Percentiles rank a stretch among this genome's conserved stretches.
phyloP scores from a whole-genome alignment of 352 stramenopile species.

The Pythium sukuiense region DNA sequence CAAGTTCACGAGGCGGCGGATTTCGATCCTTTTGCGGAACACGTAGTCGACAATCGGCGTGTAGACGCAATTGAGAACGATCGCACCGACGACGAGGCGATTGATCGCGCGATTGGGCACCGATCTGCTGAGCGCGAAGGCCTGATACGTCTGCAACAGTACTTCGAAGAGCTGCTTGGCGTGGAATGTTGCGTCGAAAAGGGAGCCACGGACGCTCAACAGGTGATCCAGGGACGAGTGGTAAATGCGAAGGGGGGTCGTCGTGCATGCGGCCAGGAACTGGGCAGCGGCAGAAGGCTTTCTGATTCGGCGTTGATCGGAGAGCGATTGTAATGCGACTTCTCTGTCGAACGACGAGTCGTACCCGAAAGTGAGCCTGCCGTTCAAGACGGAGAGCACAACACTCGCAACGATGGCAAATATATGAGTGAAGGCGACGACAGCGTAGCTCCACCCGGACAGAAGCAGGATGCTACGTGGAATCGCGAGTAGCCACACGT shows the following conservation, averaged over 20 bases:
- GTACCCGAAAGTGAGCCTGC: slow-evolving; percentile 10
- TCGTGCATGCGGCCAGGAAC: background rate
- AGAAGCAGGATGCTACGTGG: background rate
- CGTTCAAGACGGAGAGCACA: background rate
- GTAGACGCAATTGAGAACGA: slow-evolving; percentile 22
- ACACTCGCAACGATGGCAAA: background rate
- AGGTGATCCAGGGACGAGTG: slow-evolving; percentile 6
- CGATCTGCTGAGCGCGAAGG: slow-evolving; percentile 16
- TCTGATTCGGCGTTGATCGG: background rate
- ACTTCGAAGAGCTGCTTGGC: slow-evolving; percentile 12
- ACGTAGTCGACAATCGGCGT: background rate
- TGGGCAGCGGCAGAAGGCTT: background rate
- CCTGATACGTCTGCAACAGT: slow-evolving; percentile 24
- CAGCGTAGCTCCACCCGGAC: slow-evolving; percentile 3
- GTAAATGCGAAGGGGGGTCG: background rate
- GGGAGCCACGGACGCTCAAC: slow-evolving; percentile 10
- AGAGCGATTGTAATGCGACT: background rate
- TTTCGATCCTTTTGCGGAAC: background rate
- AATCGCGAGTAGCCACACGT: slow-evolving; percentile 15
- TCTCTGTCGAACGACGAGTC: background rate
- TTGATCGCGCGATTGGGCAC: slow-evolving; percentile 16
- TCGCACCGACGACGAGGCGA: slow-evolving; percentile 5
- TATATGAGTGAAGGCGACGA: background rate
- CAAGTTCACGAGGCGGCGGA: slow-evolving; percentile 1
- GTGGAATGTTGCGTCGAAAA: slow-evolving; percentile 16